These are phyloP conservation scores for Exidia glandulosa DNA, from an alignment of 768 basidiomycete genomes.

Conservation along the genomic window DNA sequence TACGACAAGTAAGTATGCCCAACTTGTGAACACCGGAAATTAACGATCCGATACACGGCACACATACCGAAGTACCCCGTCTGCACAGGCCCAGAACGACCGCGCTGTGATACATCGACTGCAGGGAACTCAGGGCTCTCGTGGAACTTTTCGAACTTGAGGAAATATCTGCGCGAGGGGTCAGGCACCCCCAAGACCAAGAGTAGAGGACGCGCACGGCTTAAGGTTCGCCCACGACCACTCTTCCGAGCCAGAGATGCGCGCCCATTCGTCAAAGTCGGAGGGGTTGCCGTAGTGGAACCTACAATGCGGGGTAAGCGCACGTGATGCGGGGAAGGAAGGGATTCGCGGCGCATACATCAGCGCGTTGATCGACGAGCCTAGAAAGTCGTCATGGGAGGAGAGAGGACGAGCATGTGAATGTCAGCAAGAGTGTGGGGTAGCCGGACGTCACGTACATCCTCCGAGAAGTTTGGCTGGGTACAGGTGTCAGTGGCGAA, in stretches of 20 bases:
- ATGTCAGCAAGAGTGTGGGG: neutral
- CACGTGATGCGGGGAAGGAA: neutral
- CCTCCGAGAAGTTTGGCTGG: slow-evolving; percentile 5
- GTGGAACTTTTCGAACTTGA: neutral
- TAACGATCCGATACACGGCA: neutral
- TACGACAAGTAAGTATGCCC: neutral
- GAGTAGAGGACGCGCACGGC: neutral
- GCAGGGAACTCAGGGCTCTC: neutral
- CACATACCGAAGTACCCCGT: neutral
- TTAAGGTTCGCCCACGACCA: slow-evolving; percentile 6
- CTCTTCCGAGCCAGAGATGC: slow-evolving; percentile 2
- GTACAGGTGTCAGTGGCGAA: neutral
- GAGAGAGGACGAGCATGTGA: neutral
- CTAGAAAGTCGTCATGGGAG: neutral
- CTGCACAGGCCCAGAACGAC: slow-evolving; percentile 2
- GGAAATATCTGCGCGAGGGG: neutral
- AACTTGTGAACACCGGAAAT: neutral
- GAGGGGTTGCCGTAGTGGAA: slow-evolving; percentile 7
- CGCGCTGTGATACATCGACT: slow-evolving; percentile 2
- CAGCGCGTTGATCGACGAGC: slow-evolving; percentile 7
- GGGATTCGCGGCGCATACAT: slow-evolving; percentile 2
- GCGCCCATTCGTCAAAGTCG: slow-evolving; percentile 12
- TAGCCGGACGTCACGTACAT: slow-evolving; percentile 1
- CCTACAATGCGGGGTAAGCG: neutral
- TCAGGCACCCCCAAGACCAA: neutral